Evolutionary conservation across 1,284 basidiomycete genomes (phyloP), one percentile per base, ranked within the genome.

Genomic region (Leccinum holopus): DNA sequence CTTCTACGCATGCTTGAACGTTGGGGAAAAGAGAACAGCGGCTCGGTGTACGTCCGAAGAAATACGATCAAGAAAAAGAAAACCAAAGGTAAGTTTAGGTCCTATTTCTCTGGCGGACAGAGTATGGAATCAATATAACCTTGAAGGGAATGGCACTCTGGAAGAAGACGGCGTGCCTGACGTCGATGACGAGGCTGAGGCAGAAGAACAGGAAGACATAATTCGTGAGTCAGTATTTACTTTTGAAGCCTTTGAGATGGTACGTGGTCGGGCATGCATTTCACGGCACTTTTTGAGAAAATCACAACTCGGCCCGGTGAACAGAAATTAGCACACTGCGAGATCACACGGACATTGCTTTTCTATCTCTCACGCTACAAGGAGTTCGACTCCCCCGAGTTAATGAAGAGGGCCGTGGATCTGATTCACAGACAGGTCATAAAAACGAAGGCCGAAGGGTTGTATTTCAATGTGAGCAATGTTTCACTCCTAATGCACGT

Each of bases 381-480:
- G 69, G 90, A 94, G 58, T 94, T 95, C 75, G 81, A 83, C 11
- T 85, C 88, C 3, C 76, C 88, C 0, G 92, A 96, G 66, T 84
- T 90, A 70, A 88, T 98, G 85, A 92, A 90, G 73, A 85, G 94
- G 41, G 88, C 94, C 37, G 93, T 97, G 21, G 86, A 84, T 64
- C 78, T 98, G 64, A 83, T 98, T 70, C 92, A 97, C 75, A 85
- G 96, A 16, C 93, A 96, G 69, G 94, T 88, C 37, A 86, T 98
- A 65, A 90, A 86, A 69, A 87, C 90, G 9, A 94, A 96, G 72
- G 93, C 93, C 0, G 95, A 97, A 73, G 94, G 90, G 0, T 78
- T 98, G 12, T 97, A 94, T 78, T 98, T 95, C 84, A 93, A 95
- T 76, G 94, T 93, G 62, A 64, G 83, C 74, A 35, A 12, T 41